These are phyloP conservation scores for Cytospora schulzeri DNA, from an alignment of 2,329 filamentous ascomycete genomes.

Conservation along the genomic window DNA sequence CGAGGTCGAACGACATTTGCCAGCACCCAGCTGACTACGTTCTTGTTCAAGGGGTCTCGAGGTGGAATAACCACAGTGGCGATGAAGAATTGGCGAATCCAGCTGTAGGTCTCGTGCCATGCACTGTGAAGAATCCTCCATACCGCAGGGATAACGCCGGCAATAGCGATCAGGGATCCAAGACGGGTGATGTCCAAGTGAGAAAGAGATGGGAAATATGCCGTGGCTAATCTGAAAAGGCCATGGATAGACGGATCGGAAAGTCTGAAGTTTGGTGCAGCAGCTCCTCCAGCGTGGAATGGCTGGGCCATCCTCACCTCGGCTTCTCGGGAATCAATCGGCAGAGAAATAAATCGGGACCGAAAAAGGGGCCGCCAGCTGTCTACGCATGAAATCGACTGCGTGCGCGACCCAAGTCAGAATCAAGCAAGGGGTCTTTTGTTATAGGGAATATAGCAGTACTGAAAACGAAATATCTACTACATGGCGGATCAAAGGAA, in stretches of 20 bases:
- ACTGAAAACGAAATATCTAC: conserved; percentile 1
- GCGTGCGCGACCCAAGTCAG: neutral
- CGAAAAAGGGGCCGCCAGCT: conserved; percentile 15
- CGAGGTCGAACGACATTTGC: conserved; percentile 41
- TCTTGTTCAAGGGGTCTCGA: conserved; percentile 48
- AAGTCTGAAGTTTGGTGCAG: conserved; percentile 15
- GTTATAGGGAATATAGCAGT: neutral
- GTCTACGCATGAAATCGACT: conserved; percentile 16
- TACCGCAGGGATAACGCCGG: conserved; percentile 44
- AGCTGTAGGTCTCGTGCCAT: conserved; percentile 44
- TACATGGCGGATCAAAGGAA: conserved; percentile 10
- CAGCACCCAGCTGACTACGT: conserved; percentile 49
- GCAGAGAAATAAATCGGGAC: conserved; percentile 9
- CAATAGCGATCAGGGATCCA: conserved; percentile 48
- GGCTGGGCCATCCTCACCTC: conserved; percentile 25
- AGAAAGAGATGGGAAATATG: conserved; percentile 21
- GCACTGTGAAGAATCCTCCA: conserved; percentile 42
- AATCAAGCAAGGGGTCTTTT: neutral
- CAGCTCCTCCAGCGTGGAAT: conserved; percentile 28
- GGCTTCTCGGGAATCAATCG: conserved; percentile 12
- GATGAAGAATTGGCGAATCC: conserved; percentile 46
- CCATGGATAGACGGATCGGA: conserved; percentile 9
- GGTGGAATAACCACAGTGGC: conserved; percentile 47
- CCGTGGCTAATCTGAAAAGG: neutral
- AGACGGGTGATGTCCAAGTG: conserved; percentile 47